Evolutionary conservation across 345 rosid genomes (phyloP).

Genomic region (Luvunga scandens): DNA sequence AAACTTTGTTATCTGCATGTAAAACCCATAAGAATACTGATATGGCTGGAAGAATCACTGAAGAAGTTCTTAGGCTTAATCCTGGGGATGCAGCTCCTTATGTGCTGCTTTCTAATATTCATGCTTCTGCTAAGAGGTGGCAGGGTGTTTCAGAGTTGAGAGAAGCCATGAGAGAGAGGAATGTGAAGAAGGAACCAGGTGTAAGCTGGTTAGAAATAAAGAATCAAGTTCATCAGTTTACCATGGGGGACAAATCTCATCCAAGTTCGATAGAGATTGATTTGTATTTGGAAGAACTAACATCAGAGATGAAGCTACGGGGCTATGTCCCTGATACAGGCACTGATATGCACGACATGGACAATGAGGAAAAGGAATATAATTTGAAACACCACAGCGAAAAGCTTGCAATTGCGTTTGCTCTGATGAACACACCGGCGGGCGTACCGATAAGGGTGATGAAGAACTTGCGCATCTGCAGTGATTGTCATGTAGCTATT

Average conservation of each 20-base stretch:
- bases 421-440: slow-evolving; percentile 49
- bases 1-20: slow-evolving; percentile 72
- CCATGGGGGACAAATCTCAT: slow-evolving; percentile 62
- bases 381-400: slow-evolving; percentile 71
- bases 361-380: slow-evolving; percentile 70
- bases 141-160: slow-evolving; percentile 60
- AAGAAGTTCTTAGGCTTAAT: slow-evolving; percentile 55
- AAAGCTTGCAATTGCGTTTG: slow-evolving; percentile 74
- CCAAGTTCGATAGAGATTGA: slow-evolving; percentile 51
- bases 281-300: slow-evolving; percentile 52
- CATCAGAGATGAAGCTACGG: slow-evolving; percentile 53
- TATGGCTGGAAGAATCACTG: slow-evolving; percentile 54
- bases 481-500: slow-evolving; percentile 72
- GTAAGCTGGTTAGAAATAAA: slow-evolving; percentile 75
- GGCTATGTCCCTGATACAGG: slow-evolving; percentile 72
- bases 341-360: slow-evolving; percentile 74
- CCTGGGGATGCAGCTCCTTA: slow-evolving; percentile 70
- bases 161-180: slow-evolving; percentile 57
- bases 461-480: slow-evolving; percentile 73
- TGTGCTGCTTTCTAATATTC: slow-evolving; percentile 63
- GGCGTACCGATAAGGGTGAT: slow-evolving; percentile 69
- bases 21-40: slow-evolving; percentile 54
- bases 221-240: slow-evolving; percentile 57
- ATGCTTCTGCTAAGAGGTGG: slow-evolving; percentile 69
- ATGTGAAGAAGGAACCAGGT: slow-evolving; percentile 75